These are phyloP conservation scores for Phoma herbarum DNA, from an alignment of 2,329 filamentous ascomycete genomes.

Conservation along the genomic window DNA sequence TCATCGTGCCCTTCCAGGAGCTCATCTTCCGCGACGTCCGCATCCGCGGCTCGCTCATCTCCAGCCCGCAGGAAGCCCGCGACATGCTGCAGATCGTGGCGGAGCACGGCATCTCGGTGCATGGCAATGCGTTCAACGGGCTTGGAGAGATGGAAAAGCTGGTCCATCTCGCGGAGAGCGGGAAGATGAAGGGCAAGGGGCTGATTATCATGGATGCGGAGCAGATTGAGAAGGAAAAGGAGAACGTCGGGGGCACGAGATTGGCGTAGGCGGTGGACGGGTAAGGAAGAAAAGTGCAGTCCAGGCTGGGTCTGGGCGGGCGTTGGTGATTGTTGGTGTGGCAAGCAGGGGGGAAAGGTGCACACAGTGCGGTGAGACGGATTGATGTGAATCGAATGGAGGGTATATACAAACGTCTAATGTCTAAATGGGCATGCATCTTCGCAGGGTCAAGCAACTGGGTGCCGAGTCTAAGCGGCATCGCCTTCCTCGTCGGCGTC, in stretches of 20 bases:
- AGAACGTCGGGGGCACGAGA: conserved; percentile 10
- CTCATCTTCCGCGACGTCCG: conserved; percentile 64
- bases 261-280: not conserved
- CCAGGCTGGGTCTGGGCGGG: too few species aligned
- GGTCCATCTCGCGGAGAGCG: conserved; percentile 60
- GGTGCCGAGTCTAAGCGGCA: too few species aligned
- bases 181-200: conserved; percentile 65
- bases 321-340: too few species aligned
- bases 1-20: conserved; percentile 55
- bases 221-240: conserved; percentile 53
- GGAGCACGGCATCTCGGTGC: conserved; percentile 58
- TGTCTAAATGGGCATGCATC: not conserved
- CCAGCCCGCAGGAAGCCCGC: conserved; percentile 55
- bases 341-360: too few species aligned
- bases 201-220: conserved; percentile 62
- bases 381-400: not conserved
- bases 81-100: conserved; percentile 60
- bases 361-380: too few species aligned
- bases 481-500: conserved; percentile 9
- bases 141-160: conserved; percentile 62
- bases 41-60: conserved; percentile 59
- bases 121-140: conserved; percentile 62
- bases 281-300: too few species aligned
- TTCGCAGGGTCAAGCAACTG: too few species aligned
- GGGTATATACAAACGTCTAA: not conserved